Base-by-base conservation (phyloP, 371 early-diverging fungal genomes). In the Thermomucor indicae-seudaticae region DNA sequence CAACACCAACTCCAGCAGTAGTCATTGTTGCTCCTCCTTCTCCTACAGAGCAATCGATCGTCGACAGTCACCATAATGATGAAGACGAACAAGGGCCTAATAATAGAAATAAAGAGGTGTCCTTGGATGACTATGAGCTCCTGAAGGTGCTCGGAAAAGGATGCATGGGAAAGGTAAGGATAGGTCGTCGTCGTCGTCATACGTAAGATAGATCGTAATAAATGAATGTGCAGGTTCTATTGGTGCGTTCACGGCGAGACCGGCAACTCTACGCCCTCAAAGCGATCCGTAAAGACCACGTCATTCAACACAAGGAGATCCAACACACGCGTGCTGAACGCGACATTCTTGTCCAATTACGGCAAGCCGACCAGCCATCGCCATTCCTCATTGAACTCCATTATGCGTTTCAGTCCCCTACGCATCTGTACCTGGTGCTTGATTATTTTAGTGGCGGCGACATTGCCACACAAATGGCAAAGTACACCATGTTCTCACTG, bases 401-500 rank as follows among this genome's bases (percentile, higher is more conserved):
- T 30, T 74, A 79, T 51, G 84, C 89, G 1, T 90, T 91, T 48
- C 87, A 90, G 57, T 72, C 80, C 28, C 54, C 75, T 3, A 78
- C 76, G 1, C 69, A 86, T n/a, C 62, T 93, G 2, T 91, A 81
- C 55, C 67, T 96, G 34, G 84, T 94, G 1, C 73, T 95, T 53
- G 95, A 94, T 55, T 96, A 90, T 64, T 72, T 73, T 57, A 62
- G 70, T 10, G 85, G 81, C 25, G 95, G 93, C 0, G 97, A 96
- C 55, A 81, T 96, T 40, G 93, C 91, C 23, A 88, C 84, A 28
- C 91, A 88, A 60, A 65, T 96, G 37, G 78, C 74, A 1, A 64
- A 76, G 22, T 79, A 76, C 42, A 72, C 82, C 5, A 61, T 64
- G n/a, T 93, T 97, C 53, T 58, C 79, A 6, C 81, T 84, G 51